Percentiles rank a stretch among this genome's conserved stretches.
phyloP scores from a whole-genome alignment of 78 protist species.

The Dictyostelium intermedium region DNA sequence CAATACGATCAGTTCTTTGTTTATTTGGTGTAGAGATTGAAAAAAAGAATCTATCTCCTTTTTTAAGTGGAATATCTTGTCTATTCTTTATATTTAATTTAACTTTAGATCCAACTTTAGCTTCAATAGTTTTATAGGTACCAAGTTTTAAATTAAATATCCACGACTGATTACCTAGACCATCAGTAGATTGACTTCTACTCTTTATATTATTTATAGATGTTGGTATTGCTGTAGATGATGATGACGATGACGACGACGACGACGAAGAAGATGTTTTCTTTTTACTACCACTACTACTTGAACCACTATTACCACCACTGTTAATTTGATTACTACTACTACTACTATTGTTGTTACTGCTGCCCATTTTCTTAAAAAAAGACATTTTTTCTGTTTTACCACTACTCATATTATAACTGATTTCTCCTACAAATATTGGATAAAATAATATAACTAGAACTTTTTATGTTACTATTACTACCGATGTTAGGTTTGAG shows the following conservation, averaged over 20 bases:
- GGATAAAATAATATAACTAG: background rate
- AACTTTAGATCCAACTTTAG: conserved; percentile 1
- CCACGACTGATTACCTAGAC: conserved; percentile 31
- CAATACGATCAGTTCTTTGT: conserved; percentile 14
- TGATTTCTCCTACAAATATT: background rate
- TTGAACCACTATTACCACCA: background rate
- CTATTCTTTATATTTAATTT: conserved; percentile 22
- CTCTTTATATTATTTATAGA: background rate
- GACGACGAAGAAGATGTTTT: background rate
- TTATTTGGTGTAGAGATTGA: background rate
- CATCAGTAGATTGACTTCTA: conserved; percentile 6
- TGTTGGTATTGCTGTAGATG: background rate
- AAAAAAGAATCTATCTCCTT: conserved; percentile 56
- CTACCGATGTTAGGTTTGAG: background rate
- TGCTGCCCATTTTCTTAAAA: background rate
- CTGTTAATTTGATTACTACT: background rate
- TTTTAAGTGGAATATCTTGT: background rate
- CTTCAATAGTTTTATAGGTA: background rate
- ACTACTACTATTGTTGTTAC: background rate
- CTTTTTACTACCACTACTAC: background rate
- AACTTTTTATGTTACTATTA: background rate
- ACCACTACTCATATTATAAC: background rate
- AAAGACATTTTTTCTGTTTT: conserved; percentile 18
- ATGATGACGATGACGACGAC: background rate
- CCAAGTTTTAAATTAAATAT: background rate